Evolutionary conservation across 495 filamentous ascomycete genomes (phyloP).

Genomic region (Neurospora sp.): DNA sequence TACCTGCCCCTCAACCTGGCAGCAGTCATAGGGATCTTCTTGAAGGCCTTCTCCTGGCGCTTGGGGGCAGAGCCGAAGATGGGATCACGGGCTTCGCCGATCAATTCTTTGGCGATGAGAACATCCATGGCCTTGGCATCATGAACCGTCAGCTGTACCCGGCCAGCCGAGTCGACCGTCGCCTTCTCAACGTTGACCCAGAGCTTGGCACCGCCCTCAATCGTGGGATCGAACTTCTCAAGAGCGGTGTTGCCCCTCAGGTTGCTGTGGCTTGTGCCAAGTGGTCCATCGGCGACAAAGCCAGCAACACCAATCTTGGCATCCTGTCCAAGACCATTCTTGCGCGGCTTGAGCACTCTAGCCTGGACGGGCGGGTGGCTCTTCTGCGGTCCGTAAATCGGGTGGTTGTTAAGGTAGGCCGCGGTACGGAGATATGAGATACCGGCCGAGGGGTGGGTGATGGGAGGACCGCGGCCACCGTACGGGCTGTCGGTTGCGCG

Average conservation of each 20-base stretch:
- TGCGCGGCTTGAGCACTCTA: slow-evolving; percentile 52
- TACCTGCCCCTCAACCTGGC: neutral
- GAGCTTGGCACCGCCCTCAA: slow-evolving; percentile 56
- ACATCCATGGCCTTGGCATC: slow-evolving; percentile 35
- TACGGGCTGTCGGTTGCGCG: slow-evolving; percentile 34
- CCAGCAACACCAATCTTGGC: slow-evolving; percentile 38
- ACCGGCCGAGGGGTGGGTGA: slow-evolving; percentile 87
- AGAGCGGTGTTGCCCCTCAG: slow-evolving; percentile 22
- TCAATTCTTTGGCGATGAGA: slow-evolving; percentile 41
- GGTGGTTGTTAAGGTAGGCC: slow-evolving; percentile 65
- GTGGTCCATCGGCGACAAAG: slow-evolving; percentile 28
- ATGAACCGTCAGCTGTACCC: slow-evolving; percentile 40
- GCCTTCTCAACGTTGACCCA: slow-evolving; percentile 50
- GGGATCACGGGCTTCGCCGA: slow-evolving; percentile 19
- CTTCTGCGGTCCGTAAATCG: slow-evolving; percentile 67
- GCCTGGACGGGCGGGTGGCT: slow-evolving; percentile 53
- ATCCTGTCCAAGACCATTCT: neutral
- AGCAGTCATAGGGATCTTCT: neutral
- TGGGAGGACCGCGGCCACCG: slow-evolving; percentile 53
- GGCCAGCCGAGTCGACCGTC: slow-evolving; percentile 48
- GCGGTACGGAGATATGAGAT: slow-evolving; percentile 72
- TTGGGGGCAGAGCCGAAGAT: slow-evolving; percentile 15
- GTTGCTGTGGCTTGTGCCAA: slow-evolving; percentile 22
- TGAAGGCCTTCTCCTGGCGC: neutral
- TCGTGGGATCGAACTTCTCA: slow-evolving; percentile 44